Conservation (phyloP, 2,329 filamentous ascomycete genomes). For the Cladosporium austrohemisphaericum region DNA sequence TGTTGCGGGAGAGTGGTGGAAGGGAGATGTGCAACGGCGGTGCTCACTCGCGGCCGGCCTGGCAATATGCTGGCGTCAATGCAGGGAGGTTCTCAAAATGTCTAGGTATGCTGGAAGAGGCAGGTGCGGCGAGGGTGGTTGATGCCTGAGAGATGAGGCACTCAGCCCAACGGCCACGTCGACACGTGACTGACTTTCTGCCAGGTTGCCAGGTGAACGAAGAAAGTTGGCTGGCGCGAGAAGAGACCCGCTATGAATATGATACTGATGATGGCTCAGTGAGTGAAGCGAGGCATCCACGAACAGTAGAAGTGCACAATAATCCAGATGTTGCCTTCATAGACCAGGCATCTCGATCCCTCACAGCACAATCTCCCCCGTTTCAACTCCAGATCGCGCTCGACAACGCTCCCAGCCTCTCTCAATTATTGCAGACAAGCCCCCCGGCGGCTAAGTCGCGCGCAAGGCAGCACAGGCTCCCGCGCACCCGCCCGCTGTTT, state of each 20-base stretch:
- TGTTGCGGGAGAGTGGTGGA: neutral
- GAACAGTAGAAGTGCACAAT: too few species aligned
- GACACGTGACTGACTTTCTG: too few species aligned
- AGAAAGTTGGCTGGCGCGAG: too few species aligned
- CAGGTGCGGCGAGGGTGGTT: neutral
- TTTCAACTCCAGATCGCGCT: neutral
- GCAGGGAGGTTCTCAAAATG: neutral
- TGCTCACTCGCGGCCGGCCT: neutral
- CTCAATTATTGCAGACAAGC: neutral
- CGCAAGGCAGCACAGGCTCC: neutral
- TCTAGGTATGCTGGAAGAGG: too few species aligned
- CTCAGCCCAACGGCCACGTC: too few species aligned
- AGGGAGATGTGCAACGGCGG: neutral
- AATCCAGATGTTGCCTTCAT: too few species aligned
- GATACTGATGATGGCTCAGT: too few species aligned
- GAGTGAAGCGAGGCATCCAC: too few species aligned
- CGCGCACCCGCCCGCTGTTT: neutral
- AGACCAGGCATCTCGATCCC: too few species aligned
- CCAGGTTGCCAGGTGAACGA: too few species aligned
- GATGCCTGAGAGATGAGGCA: neutral
- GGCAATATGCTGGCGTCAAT: neutral
- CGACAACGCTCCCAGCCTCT: conserved; percentile 1
- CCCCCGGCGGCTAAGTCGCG: neutral
- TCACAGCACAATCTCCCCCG: neutral
- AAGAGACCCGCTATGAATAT: too few species aligned